Percentiles rank a stretch among this genome's conserved stretches.
phyloP scores from a whole-genome alignment of 176 grass and related monocot genomes.

The Rhynchospora tenuis region DNA sequence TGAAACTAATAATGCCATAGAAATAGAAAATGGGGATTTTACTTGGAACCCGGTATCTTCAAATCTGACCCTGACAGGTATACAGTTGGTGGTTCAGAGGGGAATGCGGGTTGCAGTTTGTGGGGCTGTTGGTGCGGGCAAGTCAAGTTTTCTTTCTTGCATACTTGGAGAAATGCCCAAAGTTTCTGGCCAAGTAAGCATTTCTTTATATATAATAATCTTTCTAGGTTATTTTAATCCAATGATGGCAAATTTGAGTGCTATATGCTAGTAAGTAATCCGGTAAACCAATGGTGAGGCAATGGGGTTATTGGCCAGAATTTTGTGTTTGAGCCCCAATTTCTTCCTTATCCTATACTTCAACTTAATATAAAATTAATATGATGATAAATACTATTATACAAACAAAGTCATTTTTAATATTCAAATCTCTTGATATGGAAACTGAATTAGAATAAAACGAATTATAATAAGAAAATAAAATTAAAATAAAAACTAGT shows the following conservation, averaged over 20 bases:
- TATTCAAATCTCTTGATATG: too few relatives aligned
- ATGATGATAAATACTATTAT: too few relatives aligned
- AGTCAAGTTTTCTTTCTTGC: constrained; percentile 87
- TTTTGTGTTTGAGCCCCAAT: background rate
- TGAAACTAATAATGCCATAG: constrained; percentile 58
- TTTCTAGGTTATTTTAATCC: background rate
- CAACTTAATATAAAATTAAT: too few relatives aligned
- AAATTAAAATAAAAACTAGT: background rate
- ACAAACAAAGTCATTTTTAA: too few relatives aligned
- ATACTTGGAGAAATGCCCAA: constrained; percentile 97
- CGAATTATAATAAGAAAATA: background rate
- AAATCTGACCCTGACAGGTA: constrained; percentile 48
- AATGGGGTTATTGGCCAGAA: background rate
- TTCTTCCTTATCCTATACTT: background rate
- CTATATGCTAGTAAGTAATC: background rate
- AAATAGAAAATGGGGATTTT: constrained; percentile 74
- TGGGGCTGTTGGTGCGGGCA: constrained; percentile 89
- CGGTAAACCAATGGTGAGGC: background rate
- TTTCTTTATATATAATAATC: background rate
- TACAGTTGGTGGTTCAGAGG: constrained; percentile 66
- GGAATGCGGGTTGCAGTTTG: constrained; percentile 95
- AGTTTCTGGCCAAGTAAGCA: constrained; percentile 79
- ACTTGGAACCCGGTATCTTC: constrained; percentile 55
- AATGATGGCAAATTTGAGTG: background rate
- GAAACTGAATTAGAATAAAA: background rate